Evolutionary conservation across 2,329 filamentous ascomycete genomes (phyloP), one percentile per base, ranked within the genome.

Genomic region (Trichoderma arundinaceum): DNA sequence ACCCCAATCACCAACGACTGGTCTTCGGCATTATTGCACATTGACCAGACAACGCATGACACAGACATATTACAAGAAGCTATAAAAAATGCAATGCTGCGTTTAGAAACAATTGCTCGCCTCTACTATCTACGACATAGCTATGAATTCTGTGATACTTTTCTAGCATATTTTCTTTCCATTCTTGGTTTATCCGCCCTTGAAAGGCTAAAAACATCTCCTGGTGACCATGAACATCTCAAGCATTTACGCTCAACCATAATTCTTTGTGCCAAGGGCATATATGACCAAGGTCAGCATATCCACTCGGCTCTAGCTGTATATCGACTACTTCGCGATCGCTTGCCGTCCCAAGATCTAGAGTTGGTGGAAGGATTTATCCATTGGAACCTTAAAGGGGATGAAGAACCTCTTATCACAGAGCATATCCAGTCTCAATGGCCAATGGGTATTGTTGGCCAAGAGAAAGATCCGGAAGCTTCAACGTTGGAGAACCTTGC

Each of bases 71-170:
- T 41, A 17, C 33, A 43, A 17, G 56, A 35, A 7, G 43, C 38
- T 74, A 58, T 56, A 15, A 32, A 46, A 8, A 54, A 59, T 33
- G 71, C 74, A 5, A 67, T 68, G 22, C 67, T 69, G 22, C 68
- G 72, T 17, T 68, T 75, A 8, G 74, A 77, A 66, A 77, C 75
- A 1, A 63, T 76, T 2, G 33, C 75, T 4, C 74, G 75, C 1
- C 68, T 77, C 1, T 77, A 77, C 66, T 77, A 76, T 66, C 72
- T 77, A 1, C 72, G 75, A 1, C 75, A 77, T 62, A 74, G 75
- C 3, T 77, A 12, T 15, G 65, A 67, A 13, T 43, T 10, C 17
- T 59, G 22, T 22, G 62, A 67, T 46, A 33, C 39, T 7, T 67
- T 65, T 49, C 19, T 65, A 8, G n/a, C 54, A 3, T 43, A 28